Evolutionary conservation across 352 stramenopile genomes (phyloP).

Genomic region (Globisporangium nodosum): DNA sequence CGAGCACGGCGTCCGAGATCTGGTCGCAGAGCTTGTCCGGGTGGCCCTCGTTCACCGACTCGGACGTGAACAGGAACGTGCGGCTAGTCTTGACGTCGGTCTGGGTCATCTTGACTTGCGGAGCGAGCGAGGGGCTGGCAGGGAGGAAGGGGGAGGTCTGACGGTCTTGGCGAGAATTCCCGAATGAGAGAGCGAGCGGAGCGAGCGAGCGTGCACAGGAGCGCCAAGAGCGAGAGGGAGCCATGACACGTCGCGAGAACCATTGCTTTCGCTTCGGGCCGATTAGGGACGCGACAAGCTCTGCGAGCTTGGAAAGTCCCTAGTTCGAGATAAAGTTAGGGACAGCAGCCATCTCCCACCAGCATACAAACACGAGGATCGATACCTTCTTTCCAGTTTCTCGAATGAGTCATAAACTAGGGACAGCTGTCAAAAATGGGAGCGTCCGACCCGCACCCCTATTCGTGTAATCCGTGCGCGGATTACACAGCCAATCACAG

Average conservation of each 20-base stretch:
- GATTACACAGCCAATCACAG: no score
- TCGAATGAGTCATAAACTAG: no score
- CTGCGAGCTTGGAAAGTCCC: no score
- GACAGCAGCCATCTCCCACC: no score
- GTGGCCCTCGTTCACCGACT: slow-evolving; percentile 99
- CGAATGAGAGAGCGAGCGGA: slow-evolving; percentile 4
- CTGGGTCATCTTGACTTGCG: slow-evolving; percentile 49
- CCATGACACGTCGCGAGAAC: neutral
- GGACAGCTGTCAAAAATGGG: no score
- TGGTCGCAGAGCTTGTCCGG: slow-evolving; percentile 98
- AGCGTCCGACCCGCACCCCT: no score
- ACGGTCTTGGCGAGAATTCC: slow-evolving; percentile 16
- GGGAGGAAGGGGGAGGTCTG: neutral
- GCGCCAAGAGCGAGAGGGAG: neutral
- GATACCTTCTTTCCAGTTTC: no score
- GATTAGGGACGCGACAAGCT: no score
- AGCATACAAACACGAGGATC: no score
- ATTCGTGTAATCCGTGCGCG: no score
- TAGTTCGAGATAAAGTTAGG: no score
- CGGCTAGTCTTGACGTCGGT: slow-evolving; percentile 41
- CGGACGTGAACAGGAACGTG: slow-evolving; percentile 96
- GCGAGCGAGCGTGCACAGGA: neutral
- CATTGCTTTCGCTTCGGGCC: neutral
- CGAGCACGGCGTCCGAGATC: slow-evolving; percentile 98
- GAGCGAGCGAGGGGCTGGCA: neutral